phyloP scores from a whole-genome alignment of 768 basidiomycete species.

The Russula emetica region DNA sequence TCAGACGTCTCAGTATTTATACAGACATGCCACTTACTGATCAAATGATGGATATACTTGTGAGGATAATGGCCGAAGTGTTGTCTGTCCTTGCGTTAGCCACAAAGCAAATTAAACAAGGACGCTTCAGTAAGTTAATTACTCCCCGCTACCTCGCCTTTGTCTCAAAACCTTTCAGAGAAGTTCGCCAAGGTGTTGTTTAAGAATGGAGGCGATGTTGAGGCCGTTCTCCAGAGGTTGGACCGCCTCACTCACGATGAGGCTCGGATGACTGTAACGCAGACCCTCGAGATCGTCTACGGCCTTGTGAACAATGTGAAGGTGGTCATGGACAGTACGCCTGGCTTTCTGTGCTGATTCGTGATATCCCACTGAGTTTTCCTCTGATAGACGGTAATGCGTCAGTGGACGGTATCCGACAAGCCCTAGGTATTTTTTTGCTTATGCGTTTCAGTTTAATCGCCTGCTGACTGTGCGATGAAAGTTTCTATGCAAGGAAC shows the following conservation, averaged over 20 bases:
- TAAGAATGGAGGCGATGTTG: conserved; percentile 5
- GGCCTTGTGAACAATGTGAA: conserved; percentile 15
- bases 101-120: conserved; percentile 10
- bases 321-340: conserved; percentile 12
- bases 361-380: background rate
- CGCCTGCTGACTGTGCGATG: background rate
- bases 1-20: conserved; percentile 9
- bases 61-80: conserved; percentile 10
- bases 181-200: conserved; percentile 6
- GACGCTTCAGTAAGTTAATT: conserved; percentile 9
- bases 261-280: conserved; percentile 2
- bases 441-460: background rate
- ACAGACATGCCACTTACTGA: background rate
- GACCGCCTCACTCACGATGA: conserved; percentile 19
- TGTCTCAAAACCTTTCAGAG: background rate
- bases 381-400: background rate
- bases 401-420: background rate
- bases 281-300: conserved; percentile 8
- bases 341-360: background rate
- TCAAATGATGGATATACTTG: conserved; percentile 6
- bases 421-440: background rate
- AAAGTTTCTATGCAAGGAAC: conserved; percentile 10
- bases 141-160: too few species aligned
- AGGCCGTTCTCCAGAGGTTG: conserved; percentile 2
- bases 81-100: conserved; percentile 15